Evolutionary conservation across 305 asterid species (phyloP).

Genomic region (Fraxinus sp.): DNA sequence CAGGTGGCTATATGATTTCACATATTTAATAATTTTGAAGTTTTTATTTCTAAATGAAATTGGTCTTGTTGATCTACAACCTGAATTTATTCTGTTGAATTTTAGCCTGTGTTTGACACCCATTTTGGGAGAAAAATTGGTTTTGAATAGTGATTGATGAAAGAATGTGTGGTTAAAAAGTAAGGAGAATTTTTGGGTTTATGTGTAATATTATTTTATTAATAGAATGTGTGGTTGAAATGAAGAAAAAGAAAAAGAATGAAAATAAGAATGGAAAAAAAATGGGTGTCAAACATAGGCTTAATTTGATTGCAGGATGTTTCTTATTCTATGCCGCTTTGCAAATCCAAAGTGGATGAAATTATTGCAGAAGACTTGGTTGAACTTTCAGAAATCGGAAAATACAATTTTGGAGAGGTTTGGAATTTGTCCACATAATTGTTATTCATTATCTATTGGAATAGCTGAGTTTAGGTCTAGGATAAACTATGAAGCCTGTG

Average conservation of each 20-base stretch:
- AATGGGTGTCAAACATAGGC: too few relatives aligned
- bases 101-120: too few relatives aligned
- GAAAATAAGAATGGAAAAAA: too few relatives aligned
- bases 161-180: too few relatives aligned
- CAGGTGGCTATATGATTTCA: constrained; percentile 9
- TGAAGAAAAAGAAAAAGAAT: too few relatives aligned
- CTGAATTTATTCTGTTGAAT: constrained; percentile 15
- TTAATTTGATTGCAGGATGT: constrained; percentile 59
- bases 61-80: constrained; percentile 9
- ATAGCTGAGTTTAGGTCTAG: constrained; percentile 9
- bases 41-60: constrained; percentile 3
- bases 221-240: too few relatives aligned
- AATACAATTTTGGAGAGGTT: constrained; percentile 75
- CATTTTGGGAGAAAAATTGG: too few relatives aligned
- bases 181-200: too few relatives aligned
- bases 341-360: constrained; percentile 71
- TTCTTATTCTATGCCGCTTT: constrained; percentile 87
- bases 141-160: too few relatives aligned
- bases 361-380: constrained; percentile 69
- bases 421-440: constrained; percentile 22
- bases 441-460: constrained; percentile 9
- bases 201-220: too few relatives aligned
- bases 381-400: constrained; percentile 76
- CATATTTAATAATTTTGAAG: constrained; percentile 2
- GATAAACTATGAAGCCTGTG: constrained; percentile 11